These are phyloP conservation scores for Mycena albidolilacea DNA, from an alignment of 768 basidiomycete species.

Conservation along the genomic window DNA sequence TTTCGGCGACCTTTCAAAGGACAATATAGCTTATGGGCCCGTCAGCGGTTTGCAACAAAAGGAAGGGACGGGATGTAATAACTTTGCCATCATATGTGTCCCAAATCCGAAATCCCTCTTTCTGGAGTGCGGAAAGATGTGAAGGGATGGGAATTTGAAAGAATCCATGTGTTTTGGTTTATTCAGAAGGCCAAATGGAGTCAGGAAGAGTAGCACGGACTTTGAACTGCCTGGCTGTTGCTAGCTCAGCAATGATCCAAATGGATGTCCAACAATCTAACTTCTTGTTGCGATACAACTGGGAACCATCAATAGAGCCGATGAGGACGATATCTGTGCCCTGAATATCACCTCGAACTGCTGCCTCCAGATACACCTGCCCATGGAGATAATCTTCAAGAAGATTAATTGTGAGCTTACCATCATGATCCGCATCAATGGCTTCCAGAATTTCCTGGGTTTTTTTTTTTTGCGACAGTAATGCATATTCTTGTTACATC, in stretches of 20 bases:
- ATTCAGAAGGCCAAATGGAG: conserved; percentile 38
- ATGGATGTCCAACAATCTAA: conserved; percentile 46
- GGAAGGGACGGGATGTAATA: background rate
- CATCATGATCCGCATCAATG: background rate
- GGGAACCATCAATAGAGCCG: too few relatives aligned
- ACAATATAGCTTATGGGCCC: conserved; percentile 42
- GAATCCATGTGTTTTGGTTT: conserved; percentile 42
- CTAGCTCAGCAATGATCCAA: conserved; percentile 46
- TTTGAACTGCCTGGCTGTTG: background rate
- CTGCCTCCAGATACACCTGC: conserved; percentile 46
- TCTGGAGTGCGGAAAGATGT: conserved; percentile 42
- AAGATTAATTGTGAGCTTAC: background rate
- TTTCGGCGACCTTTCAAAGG: conserved; percentile 38
- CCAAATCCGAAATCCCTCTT: conserved; percentile 5
- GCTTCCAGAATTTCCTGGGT: background rate
- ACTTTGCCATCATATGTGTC: background rate
- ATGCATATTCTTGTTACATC: conserved; percentile 24
- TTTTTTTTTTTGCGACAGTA: conserved; percentile 1
- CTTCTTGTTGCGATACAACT: too few relatives aligned
- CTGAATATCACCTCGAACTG: too few relatives aligned
- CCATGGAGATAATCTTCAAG: conserved; percentile 50
- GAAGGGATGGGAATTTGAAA: conserved; percentile 41
- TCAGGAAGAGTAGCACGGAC: conserved; percentile 33
- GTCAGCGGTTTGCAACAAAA: conserved; percentile 41
- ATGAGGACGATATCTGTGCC: too few relatives aligned